Evolutionary conservation across 208 protist species (phyloP), one percentile per base, ranked within the genome.

Genomic region (Leptomonas seymouri): DNA sequence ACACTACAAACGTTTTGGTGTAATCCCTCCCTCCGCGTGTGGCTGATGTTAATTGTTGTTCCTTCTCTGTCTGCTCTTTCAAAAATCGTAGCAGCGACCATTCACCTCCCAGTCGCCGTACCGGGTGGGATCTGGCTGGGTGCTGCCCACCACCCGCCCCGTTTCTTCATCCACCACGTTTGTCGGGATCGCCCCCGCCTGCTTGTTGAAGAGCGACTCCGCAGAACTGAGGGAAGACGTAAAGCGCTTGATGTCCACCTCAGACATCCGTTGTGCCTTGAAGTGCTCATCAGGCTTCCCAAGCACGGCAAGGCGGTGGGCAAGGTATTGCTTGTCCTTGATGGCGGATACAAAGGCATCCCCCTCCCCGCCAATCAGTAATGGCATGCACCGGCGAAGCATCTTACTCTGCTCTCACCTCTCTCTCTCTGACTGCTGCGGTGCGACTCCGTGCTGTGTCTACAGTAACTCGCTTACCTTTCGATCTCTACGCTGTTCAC

Each of bases 101-200:
- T 96, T 93, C 44, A 89, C 82, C 71, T 96, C 91, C 89, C 91
- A 96, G 65, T 96, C 91, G 11, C 91, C 91, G 69, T 96, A 96
- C 12, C 91, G 88, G 14, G 87, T 93, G 5, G 91, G 91, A 56
- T 93, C 81, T 14, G 65, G 87, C 74, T 94, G 88, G 20, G 86
- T 85, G 80, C 91, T 94, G 50, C 91, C 91, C 45, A 96, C 86
- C 9, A 92, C 86, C 8, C 80, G 79, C 0, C 89, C 89, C 25
- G 91, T 94, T 50, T 81, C 80, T 63, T 96, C 91, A 50, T 96
- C 89, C 23, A 96, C 91, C 2, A 96, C 79, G 69, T 94, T 94
- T 0, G 87, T 93, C 8, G 89, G 89, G 36, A 90, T 78, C 21
- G 85, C 68, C 15, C 89, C 89, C 0, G 87, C 83, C 48, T 85